phyloP scores from a whole-genome alignment of 208 protist genomes.

The Leishmania braziliensis region DNA sequence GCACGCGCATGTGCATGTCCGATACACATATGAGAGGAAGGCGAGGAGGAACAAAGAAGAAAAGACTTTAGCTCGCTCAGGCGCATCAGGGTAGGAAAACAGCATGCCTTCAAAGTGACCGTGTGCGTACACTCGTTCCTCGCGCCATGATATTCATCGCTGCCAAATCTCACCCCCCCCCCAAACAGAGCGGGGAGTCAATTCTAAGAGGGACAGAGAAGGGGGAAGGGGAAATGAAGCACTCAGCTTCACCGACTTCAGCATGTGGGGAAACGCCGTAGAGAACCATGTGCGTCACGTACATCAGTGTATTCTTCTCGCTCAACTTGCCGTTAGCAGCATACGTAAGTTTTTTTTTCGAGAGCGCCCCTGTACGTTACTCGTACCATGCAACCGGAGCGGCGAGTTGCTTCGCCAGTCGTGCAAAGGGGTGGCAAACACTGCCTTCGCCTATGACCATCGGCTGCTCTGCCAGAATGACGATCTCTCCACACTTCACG shows the following conservation, averaged over 20 bases:
- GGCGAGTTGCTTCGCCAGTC: not conserved
- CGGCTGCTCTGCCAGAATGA: not conserved
- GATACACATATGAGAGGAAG: not conserved
- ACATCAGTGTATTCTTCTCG: not conserved
- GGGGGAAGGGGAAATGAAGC: not conserved
- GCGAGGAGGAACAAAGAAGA: not conserved
- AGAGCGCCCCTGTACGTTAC: not conserved
- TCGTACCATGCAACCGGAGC: not conserved
- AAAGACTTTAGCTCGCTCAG: not conserved
- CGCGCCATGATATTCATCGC: not conserved
- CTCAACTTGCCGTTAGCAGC: not conserved
- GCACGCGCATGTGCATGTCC: not conserved
- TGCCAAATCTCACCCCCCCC: not conserved
- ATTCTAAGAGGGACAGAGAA: not conserved
- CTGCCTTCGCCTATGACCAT: too few relatives aligned
- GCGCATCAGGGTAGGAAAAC: not conserved
- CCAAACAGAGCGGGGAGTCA: not conserved
- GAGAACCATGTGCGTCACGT: not conserved
- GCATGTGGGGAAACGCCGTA: not conserved
- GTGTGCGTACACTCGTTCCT: not conserved
- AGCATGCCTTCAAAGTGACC: not conserved
- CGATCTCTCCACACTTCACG: not conserved
- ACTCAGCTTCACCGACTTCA: not conserved
- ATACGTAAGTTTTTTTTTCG: not conserved
- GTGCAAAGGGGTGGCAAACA: too few relatives aligned